Base-by-base conservation (phyloP, 768 basidiomycete species). In the Aureoboletus auriporus region DNA sequence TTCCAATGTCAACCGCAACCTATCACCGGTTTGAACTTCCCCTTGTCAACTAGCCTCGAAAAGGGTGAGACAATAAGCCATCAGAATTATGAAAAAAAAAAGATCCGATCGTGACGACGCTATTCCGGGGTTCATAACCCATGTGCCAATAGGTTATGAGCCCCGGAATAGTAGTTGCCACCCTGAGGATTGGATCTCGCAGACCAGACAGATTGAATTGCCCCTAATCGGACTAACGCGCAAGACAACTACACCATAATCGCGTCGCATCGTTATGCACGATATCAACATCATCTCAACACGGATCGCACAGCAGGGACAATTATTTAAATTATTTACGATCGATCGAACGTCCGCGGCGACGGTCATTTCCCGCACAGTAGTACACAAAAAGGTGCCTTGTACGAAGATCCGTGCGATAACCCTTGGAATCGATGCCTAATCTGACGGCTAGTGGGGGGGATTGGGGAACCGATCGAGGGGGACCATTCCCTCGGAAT, bases 91-190 rank as follows among this genome's bases (percentile, higher is more conserved):
- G 6, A 36, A 23, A 7, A 44, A 42, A 48, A 51, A 53, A 50
- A 37, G 48, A 4, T 35, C 41, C 27, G 43, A 56, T n/a, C n/a
- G n/a, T 52, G 53, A 59, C 51, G 42, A 43, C 1, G 38, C 35
- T 47, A 49, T 54, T 58, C 49, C 55, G 44, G 26, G 39, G 50
- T 39, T 46, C 55, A 61, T 61, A 45, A 44, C 29, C 41, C 20
- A 12, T 31, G 7, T 20, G 39, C n/a, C 48, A 23, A 41, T 0
- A 60, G 61, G 58, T 61, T 58, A 64, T 61, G 61, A 64, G 61
- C 56, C 61, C 56, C 13, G 61, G 40, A 56, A 61, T 56, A 51
- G 17, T 35, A 34, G 35, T 7, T 47, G 52, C 53, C 59, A 61
- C 44, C 44, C 33, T 1, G 45, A n/a, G 12, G 46, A 37, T 36